Evolutionary conservation across 805 yeast species (phyloP).

Genomic region (Ogataea kodamae): DNA sequence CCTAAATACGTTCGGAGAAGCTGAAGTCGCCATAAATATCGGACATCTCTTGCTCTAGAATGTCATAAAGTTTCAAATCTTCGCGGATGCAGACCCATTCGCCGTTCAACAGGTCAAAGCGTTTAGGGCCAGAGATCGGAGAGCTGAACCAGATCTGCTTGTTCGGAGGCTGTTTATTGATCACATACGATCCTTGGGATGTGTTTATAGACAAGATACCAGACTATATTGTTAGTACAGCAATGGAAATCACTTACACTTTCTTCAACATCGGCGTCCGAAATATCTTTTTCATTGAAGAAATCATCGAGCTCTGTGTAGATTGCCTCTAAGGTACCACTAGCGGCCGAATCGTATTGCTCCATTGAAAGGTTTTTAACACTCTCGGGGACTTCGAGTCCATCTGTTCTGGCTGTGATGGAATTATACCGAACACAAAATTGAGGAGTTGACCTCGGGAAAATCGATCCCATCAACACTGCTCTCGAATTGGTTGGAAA

Average conservation of each 20-base stretch:
- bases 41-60: constrained; percentile 50
- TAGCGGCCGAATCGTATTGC: constrained; percentile 63
- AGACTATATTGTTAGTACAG: constrained; percentile 19
- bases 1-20: constrained; percentile 14
- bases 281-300: constrained; percentile 44
- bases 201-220: constrained; percentile 84
- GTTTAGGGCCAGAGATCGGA: constrained; percentile 90
- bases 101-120: constrained; percentile 70
- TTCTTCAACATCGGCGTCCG: constrained; percentile 68
- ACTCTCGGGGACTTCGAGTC: constrained; percentile 48
- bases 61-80: constrained; percentile 40
- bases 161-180: constrained; percentile 96
- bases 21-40: constrained; percentile 26
- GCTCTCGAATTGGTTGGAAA: too few relatives aligned
- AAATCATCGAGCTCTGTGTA: constrained; percentile 65
- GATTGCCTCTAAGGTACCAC: constrained; percentile 64
- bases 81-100: constrained; percentile 83
- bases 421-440: constrained; percentile 21
- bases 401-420: constrained; percentile 44
- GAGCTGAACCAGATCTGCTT: constrained; percentile 95
- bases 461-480: too few relatives aligned
- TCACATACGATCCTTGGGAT: constrained; percentile 78
- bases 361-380: constrained; percentile 45
- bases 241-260: constrained; percentile 48
- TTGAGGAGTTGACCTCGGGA: too few relatives aligned